Evolutionary conservation across 2,329 filamentous ascomycete genomes (phyloP), one percentile per base, ranked within the genome.

Genomic region (Calonectria pteridis): DNA sequence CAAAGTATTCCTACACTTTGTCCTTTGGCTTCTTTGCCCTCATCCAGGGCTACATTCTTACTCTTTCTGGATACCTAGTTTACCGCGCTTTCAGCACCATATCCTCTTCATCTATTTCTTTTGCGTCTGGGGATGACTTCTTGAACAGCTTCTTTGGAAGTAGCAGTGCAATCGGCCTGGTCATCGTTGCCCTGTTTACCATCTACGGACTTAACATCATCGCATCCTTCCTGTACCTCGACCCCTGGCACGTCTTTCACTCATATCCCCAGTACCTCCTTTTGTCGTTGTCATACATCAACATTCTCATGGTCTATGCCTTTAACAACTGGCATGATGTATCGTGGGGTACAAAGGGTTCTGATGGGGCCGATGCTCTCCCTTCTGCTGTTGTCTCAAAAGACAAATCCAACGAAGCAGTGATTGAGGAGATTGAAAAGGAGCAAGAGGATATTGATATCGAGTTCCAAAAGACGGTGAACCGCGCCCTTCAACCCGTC

Each of bases 281-380:
- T 28, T 37, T 62, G 14, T 62, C 55, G 2, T 35, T 62, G 4
- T 20, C 55, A 28, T 62, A 62, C 16, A 62, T 62, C 55, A 62
- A 62, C 23, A 62, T 62, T 40, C 55, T 62, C 16, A 62, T 62
- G 55, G 55, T 62, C 37, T 62, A 62, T 40, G 55, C 55, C 26
- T 62, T 62, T 11, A 62, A 62, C 33, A 62, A 62, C 35, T 62
- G 55, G 55, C 55, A 62, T 23, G 55, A 62, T 18, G 55, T 62
- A 20, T 62, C 55, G 28, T 62, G 55, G 55, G 55, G 55, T 18
- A 62, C 55, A 28, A 62, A 62, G 35, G 55, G 55, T 6, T 62
- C 55, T 20, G 55, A 62, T 35, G 55, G 31, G 13, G 55, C 55
- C 5, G 55, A 62, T 14, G 55, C 14, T 16, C 55, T 62, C 2